These are phyloP conservation scores for Fusarium udum DNA, from an alignment of 2,329 filamentous ascomycete genomes.

Conservation along the genomic window DNA sequence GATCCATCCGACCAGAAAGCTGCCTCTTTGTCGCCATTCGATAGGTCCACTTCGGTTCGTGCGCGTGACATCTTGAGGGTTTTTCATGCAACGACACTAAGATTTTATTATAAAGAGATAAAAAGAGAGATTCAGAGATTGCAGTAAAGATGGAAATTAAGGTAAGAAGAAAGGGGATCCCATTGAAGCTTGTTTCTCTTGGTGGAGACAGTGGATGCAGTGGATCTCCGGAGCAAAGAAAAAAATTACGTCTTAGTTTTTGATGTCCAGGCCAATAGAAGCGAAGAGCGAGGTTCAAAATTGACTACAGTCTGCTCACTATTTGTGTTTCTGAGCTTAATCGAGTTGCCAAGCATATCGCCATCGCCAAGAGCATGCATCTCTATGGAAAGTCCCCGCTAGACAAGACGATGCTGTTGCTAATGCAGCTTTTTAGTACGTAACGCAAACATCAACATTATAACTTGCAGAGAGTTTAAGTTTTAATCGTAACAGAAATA, in stretches of 20 bases:
- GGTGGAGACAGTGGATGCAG: constrained; percentile 5
- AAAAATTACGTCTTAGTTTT: neutral
- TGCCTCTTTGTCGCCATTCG: neutral
- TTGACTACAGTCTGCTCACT: neutral
- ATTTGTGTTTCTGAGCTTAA: neutral
- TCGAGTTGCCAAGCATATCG: neutral
- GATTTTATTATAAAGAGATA: accelerated
- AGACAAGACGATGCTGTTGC: accelerated
- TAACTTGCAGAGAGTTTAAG: accelerated
- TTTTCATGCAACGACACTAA: accelerated
- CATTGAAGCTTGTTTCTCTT: neutral
- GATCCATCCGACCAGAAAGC: neutral
- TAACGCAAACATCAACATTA: neutral
- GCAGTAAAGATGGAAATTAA: neutral
- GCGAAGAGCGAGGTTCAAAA: neutral
- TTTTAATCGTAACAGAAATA: neutral
- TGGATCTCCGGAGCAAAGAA: neutral
- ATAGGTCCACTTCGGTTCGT: neutral
- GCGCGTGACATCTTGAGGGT: accelerated
- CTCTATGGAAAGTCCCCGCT: neutral
- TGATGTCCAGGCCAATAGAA: neutral
- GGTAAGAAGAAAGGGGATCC: neutral
- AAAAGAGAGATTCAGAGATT: neutral
- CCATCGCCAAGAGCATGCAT: neutral
- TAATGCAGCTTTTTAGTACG: neutral